Percentiles rank a stretch among this genome's conserved stretches.
These are phyloP conservation scores for Cajanus cajan DNA, from an alignment of 306 rosid species.

Conservation along the genomic window DNA sequence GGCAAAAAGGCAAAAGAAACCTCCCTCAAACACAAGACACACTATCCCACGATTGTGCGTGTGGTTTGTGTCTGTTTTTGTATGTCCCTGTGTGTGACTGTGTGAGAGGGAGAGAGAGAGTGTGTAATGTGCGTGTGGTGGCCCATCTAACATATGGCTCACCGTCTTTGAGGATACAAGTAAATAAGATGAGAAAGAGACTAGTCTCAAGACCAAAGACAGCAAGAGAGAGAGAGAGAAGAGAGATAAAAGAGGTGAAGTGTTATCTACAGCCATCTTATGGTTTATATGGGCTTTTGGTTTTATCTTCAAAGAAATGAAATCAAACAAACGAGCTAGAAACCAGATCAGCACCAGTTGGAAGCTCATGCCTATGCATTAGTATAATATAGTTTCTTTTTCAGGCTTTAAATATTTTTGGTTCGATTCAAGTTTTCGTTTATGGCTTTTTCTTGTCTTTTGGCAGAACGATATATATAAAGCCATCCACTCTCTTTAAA, in stretches of 20 bases:
- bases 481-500: conserved; percentile 32
- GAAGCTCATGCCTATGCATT: conserved; percentile 30
- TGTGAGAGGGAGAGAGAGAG: conserved; percentile 30
- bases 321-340: conserved; percentile 57
- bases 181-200: conserved; percentile 49
- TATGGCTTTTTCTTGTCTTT: conserved; percentile 65
- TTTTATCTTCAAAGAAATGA: conserved; percentile 50
- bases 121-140: conserved; percentile 51
- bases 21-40: conserved; percentile 54
- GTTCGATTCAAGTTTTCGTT: conserved; percentile 53
- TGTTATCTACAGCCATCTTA: conserved; percentile 41
- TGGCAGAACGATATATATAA: conserved; percentile 53
- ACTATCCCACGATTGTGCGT: conserved; percentile 44
- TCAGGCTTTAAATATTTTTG: conserved; percentile 38
- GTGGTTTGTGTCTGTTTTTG: conserved; percentile 42
- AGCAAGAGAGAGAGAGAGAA: conserved; percentile 26
- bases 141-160: conserved; percentile 74
- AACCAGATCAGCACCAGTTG: conserved; percentile 40
- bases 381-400: conserved; percentile 39
- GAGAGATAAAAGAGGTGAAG: not conserved
- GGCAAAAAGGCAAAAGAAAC: conserved; percentile 35
- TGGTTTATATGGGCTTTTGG: conserved; percentile 44
- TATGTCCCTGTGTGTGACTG: conserved; percentile 29
- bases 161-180: conserved; percentile 54
- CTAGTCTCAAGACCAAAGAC: conserved; percentile 41